phyloP scores from a whole-genome alignment of 2,329 filamentous ascomycete species.

The Apiospora malaysiana region DNA sequence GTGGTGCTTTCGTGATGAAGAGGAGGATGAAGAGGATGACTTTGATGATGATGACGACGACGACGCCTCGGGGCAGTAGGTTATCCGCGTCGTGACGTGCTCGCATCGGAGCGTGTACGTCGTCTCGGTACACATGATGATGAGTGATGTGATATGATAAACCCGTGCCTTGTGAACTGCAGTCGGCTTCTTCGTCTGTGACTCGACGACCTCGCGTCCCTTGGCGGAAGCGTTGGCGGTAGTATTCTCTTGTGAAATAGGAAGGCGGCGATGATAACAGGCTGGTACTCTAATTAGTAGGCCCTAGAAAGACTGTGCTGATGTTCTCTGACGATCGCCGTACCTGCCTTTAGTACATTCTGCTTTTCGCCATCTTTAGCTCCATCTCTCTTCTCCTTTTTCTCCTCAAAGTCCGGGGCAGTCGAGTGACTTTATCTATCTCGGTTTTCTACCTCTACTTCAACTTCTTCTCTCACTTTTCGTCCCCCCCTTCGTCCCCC shows the following conservation, averaged over 20 bases:
- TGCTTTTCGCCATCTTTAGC: not conserved
- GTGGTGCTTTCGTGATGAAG: conserved; percentile 31
- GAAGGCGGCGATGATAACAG: not conserved
- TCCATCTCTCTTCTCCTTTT: not conserved
- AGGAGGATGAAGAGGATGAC: conserved; percentile 26
- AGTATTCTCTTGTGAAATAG: not conserved
- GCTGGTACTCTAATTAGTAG: not conserved
- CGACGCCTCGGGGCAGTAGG: conserved; percentile 52
- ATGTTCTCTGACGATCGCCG: not conserved
- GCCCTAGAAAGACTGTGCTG: not conserved
- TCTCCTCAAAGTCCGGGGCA: not conserved
- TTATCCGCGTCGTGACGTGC: conserved; percentile 52
- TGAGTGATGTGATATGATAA: conserved; percentile 17
- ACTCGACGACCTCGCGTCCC: not conserved
- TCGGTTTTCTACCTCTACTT: not conserved
- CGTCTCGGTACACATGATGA: conserved; percentile 58
- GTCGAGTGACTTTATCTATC: not conserved
- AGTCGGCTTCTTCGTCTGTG: not conserved
- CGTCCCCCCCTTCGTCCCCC: not conserved
- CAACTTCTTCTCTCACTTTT: not conserved
- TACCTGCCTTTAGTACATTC: not conserved
- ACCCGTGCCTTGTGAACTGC: not conserved
- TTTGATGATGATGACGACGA: conserved; percentile 31
- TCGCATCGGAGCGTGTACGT: conserved; percentile 58
- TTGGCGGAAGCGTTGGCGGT: not conserved